These are phyloP conservation scores for Pugionium dolabratum DNA, from an alignment of 345 rosid genomes.

Conservation along the genomic window DNA sequence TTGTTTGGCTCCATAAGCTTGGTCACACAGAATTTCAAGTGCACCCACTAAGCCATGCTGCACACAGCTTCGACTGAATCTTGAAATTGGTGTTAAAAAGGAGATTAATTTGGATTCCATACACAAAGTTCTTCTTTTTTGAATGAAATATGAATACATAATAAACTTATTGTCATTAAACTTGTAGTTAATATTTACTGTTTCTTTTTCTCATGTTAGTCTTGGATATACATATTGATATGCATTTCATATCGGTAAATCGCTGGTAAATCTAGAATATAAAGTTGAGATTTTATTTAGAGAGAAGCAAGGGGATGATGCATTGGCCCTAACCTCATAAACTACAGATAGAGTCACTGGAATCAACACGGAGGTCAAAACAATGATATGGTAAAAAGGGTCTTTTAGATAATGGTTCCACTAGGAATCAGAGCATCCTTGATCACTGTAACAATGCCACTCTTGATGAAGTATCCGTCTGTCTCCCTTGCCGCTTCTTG, in stretches of 20 bases:
- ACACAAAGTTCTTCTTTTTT: too few relatives aligned
- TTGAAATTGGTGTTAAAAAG: too few relatives aligned
- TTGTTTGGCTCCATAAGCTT: slow-evolving; percentile 42
- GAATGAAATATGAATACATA: too few relatives aligned
- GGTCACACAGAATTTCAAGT: slow-evolving; percentile 38
- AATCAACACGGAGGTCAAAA: too few relatives aligned
- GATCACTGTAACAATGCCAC: slow-evolving; percentile 94
- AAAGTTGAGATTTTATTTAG: slow-evolving; percentile 22
- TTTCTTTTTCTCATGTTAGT: too few relatives aligned
- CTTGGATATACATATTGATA: not conserved
- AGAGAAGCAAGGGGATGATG: slow-evolving; percentile 2
- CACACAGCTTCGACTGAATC: too few relatives aligned
- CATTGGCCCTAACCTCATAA: slow-evolving; percentile 22
- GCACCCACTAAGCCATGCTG: slow-evolving; percentile 36
- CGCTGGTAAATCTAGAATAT: not conserved
- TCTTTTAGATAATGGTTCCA: slow-evolving; percentile 64
- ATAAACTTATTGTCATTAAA: too few relatives aligned
- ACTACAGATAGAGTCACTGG: too few relatives aligned
- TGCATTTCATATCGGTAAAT: not conserved
- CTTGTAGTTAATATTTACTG: too few relatives aligned
- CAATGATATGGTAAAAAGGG: too few relatives aligned
- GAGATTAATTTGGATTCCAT: too few relatives aligned
- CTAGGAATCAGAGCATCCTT: slow-evolving; percentile 95
- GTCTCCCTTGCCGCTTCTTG: slow-evolving; percentile 98
- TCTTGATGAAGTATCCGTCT: slow-evolving; percentile 94